These are phyloP conservation scores for Chrysanthemum seticuspe DNA, from an alignment of 129 eudicot genomes.

Conservation along the genomic window DNA sequence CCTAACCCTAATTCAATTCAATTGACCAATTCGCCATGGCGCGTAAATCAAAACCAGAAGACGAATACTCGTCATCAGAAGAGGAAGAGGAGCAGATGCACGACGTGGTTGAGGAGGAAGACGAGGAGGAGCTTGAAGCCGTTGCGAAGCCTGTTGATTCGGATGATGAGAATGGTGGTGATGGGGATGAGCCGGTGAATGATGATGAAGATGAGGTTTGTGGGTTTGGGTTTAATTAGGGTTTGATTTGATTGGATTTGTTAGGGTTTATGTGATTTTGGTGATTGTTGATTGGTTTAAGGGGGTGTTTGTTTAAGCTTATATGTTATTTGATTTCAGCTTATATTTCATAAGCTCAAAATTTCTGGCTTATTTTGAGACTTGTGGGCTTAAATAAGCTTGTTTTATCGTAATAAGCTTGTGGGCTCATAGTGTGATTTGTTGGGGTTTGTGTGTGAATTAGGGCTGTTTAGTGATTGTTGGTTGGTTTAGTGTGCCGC, in stretches of 20 bases:
- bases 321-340: no score
- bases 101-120: slow-evolving; percentile 49
- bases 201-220: slow-evolving; percentile 61
- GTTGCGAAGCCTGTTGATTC: slow-evolving; percentile 75
- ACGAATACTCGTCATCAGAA: slow-evolving; percentile 51
- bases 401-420: no score
- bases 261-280: neutral
- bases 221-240: neutral
- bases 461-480: no score
- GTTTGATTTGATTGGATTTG: neutral
- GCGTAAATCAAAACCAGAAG: slow-evolving; percentile 50
- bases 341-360: no score
- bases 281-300: neutral
- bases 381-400: no score
- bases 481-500: no score
- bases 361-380: no score
- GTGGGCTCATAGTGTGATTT: no score
- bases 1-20: slow-evolving; percentile 33
- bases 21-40: slow-evolving; percentile 48
- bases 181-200: slow-evolving; percentile 39
- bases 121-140: slow-evolving; percentile 95
- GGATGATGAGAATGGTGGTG: slow-evolving; percentile 45
- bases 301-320: slow-evolving; percentile 14
- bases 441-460: no score
- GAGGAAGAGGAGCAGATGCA: slow-evolving; percentile 68